A percentile compares a stretch with the other conserved stretches of the same genome.
Conservation (phyloP, 345 rosid species). For the Iberis pinnata region DNA sequence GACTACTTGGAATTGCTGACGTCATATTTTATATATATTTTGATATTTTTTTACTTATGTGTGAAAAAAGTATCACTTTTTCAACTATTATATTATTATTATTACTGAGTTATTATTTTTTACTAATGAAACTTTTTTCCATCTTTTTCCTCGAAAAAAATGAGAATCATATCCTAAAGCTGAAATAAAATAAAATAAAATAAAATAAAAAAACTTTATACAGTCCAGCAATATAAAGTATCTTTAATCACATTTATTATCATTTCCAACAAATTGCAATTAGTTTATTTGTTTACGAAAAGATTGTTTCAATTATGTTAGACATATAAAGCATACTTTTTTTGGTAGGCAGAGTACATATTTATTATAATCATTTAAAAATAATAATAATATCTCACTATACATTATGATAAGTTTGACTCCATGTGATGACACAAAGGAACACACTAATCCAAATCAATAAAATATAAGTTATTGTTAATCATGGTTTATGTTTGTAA, state of each 20-base stretch:
- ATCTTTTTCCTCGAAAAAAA: neutral
- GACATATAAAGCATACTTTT: too few relatives aligned
- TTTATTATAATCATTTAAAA: too few relatives aligned
- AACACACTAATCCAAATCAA: too few relatives aligned
- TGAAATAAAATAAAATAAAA: conserved; percentile 7
- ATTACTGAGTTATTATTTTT: neutral
- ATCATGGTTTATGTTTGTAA: too few relatives aligned
- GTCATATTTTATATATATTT: neutral
- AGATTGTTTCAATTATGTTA: too few relatives aligned
- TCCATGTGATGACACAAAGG: too few relatives aligned
- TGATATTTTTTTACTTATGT: too few relatives aligned
- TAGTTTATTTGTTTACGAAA: conserved; percentile 3
- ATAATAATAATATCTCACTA: too few relatives aligned
- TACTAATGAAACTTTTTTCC: neutral
- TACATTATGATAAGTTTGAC: too few relatives aligned
- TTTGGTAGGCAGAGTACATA: too few relatives aligned
- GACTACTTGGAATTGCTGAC: conserved; percentile 5
- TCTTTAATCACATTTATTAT: conserved; percentile 31
- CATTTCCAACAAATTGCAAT: conserved; percentile 10
- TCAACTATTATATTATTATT: neutral
- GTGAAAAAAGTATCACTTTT: too few relatives aligned
- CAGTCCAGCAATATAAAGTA: conserved; percentile 30
- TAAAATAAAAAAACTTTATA: conserved; percentile 21
- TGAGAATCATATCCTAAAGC: neutral
- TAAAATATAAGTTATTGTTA: too few relatives aligned